Base-by-base conservation (phyloP, 257 asterid genomes). In the Solanum sejunctum region DNA sequence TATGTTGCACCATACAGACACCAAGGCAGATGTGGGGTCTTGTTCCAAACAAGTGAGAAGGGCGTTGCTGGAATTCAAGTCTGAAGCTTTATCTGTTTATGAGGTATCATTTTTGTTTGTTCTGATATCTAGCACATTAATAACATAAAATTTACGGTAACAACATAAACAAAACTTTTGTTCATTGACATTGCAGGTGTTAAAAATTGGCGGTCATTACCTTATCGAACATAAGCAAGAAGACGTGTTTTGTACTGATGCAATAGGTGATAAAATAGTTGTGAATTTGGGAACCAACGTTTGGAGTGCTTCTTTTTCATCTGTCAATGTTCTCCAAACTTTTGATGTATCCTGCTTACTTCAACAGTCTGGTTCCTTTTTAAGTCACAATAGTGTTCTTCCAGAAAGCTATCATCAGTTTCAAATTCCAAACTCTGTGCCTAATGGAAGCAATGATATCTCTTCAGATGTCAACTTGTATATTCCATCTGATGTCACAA, bases 141-240 rank as follows among this genome's bases (percentile, higher is more conserved):
- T 51, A 23, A 77, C 82, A 77, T 77, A 51, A 26, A 52, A 52
- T 78, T 64, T 66, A 47, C 16, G 39, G 17, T 28, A 58, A 83
- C 39, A 81, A 81, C 80, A 67, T 49, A 32, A 17, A 18, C 26
- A 26, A 47, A 51, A 69, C 54, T 52, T 52, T 28, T 67, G 32
- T 66, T 88, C 86, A 12, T 72, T 61, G 72, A 72, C 13, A 66
- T 84, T 91, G 88, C 98, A 97, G 99, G 90, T 90, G 13, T 47
- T 95, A 88, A 92, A 84, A 91, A 92, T 95, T 54, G 94, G 97
- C 84, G 55, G 88, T 80, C 90, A 70, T 85, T 97, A 97, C 89
- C 88, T 94, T 60, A 86, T 95, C 64, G 87, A 89, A 84, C 93
- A 91, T 79, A 85, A 88, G 85, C 86, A 88, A 72, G 89, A 89